Percentiles rank a stretch among this genome's conserved stretches.
Evolutionary conservation across 257 asterid genomes (phyloP).

Genomic region (Nicotiana obtusifolia): DNA sequence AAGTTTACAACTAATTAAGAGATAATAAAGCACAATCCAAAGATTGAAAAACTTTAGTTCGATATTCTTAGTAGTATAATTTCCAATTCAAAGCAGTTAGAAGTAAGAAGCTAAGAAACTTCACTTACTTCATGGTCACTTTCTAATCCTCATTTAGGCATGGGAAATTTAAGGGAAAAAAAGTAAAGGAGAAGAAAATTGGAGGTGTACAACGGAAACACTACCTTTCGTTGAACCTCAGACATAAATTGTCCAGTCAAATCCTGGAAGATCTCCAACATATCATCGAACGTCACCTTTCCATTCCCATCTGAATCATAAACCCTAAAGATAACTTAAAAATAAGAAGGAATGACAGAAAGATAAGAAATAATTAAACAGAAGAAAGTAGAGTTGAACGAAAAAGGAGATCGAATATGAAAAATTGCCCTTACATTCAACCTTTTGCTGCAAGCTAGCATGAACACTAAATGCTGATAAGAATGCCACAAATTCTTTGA

Average conservation of each 20-base stretch:
- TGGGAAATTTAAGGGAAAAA: background rate
- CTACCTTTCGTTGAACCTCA: constrained; percentile 76
- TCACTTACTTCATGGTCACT: background rate
- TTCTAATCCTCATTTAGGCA: background rate
- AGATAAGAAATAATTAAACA: background rate
- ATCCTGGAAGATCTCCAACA: constrained; percentile 58
- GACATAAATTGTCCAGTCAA: constrained; percentile 71
- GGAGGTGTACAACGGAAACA: background rate
- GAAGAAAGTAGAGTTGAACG: background rate
- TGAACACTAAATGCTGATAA: constrained; percentile 80
- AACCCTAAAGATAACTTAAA: constrained; percentile 57
- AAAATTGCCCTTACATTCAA: constrained; percentile 46
- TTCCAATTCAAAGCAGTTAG: background rate
- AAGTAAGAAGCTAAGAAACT: background rate
- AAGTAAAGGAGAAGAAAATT: background rate
- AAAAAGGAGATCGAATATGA: background rate
- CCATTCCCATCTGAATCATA: constrained; percentile 73
- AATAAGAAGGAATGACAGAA: background rate
- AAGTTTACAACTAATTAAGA: background rate
- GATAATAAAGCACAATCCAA: background rate
- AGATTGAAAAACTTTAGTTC: background rate
- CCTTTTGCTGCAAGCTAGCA: constrained; percentile 63
- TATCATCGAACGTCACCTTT: constrained; percentile 58
- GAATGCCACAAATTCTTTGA: constrained; percentile 83
- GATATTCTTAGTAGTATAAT: background rate